Base-by-base conservation (phyloP, 1,284 basidiomycete species). In the Puccinia hordei region DNA sequence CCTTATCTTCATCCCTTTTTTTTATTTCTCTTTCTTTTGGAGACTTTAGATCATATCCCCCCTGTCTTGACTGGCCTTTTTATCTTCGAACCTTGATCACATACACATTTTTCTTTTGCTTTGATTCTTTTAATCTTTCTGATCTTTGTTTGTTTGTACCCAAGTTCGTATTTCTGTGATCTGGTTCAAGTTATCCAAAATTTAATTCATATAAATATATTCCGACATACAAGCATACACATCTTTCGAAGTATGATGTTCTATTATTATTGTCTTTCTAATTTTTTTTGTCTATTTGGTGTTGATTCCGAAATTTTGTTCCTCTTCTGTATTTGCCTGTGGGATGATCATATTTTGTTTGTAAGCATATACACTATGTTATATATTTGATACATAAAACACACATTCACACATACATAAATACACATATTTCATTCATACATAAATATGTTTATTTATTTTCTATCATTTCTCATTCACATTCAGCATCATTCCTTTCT, bases 101-200 rank as follows among this genome's bases (percentile, higher is more conserved):
- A 49, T 49, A 19, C 10, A 49, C 15, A 41, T 17, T 49, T 49
- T 10, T n/a, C n/a, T n/a, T 49, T 49, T 49, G 46, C 46, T 49
- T 49, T 49, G 46, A 17, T 15, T 49, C 17, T 49, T n/a, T 49
- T 15, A 49, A 2, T 49, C 17, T 49, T 49, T 49, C 46, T 49
- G 46, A 15, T 49, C 17, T 49, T 49, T 63, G 10, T 41, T 63
- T 63, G 61, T 63, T 63, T 63, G 61, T 63, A 63, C 17, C 61
- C 61, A 38, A 38, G 35, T 63, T 63, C 61, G 61, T 63, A 33
- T 63, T 63, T 63, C 61, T 63, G 35, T 63, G 61, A 63, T 63
- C 61, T 63, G 61, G 27, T 41, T 38, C 38, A 63, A 63, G 33
- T 63, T 63, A 38, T 22, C 35, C 33, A 19, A 10, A 63, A 63